Base-by-base conservation (phyloP, 2,329 filamentous ascomycete species). In the Xylariaceae sp. region DNA sequence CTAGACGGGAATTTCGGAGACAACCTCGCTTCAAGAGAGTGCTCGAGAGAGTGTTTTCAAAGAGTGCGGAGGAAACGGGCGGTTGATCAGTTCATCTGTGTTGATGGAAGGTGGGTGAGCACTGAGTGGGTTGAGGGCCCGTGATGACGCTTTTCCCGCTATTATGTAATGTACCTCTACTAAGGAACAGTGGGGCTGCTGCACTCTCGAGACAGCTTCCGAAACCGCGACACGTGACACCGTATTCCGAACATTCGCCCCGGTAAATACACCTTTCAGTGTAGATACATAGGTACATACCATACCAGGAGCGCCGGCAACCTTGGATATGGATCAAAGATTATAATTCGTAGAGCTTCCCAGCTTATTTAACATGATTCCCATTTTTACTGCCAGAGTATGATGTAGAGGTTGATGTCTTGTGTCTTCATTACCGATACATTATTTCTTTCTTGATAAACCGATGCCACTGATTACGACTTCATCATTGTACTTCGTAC, bases 391-490 rank as follows among this genome's bases (percentile, higher is more conserved):
- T 42, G 4, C 9, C 37, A 42, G 8, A 42, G 23, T 13, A 42
- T 42, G 37, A 9, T 42, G 37, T 13, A 5, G 11, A 42, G 8
- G 37, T 13, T 42, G 37, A 13, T 42, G 37, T 42, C 51, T 44
- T 47, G 13, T 2, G 8, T 51, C 47, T 42, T 18, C 47, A 53
- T 23, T 56, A 48, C 49, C 37, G 9, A 13, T 42, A 42, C 37
- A 13, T 10, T 42, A 13, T 42, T 60, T 62, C 55, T 54, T 55
- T 60, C 55, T 54, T 53, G 30, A 53, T 54, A 34, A 62, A 58
- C 50, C 56, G 15, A 35, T 58, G 50, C 47, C 54, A 56, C 58
- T 58, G 55, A 62, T 58, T 61, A 62, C 23, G 47, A 11, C 17
- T 39, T 11, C 59, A 42, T 34, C 53, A 47, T 50, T 30, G 47